Conservation (phyloP, 2,329 filamentous ascomycete species). For the Paecilomyces sp. region DNA sequence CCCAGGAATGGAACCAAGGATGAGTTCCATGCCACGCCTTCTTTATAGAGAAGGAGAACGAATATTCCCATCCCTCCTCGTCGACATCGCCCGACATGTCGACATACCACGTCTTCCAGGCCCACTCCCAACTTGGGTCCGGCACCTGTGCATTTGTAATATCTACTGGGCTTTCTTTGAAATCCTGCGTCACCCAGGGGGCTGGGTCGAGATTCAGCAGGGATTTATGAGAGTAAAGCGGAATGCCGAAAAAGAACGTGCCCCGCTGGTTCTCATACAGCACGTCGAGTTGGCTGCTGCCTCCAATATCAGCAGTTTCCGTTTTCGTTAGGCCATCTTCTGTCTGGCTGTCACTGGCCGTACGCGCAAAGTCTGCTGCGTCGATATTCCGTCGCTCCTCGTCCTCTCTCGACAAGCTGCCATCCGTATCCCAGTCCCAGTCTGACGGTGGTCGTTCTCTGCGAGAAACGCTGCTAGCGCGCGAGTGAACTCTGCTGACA, state of each 20-base stretch:
- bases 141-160: slow-evolving; percentile 87
- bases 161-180: slow-evolving; percentile 54
- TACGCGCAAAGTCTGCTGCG: slow-evolving; percentile 9
- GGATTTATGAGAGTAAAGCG: slow-evolving; percentile 81
- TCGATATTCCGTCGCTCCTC: slow-evolving; percentile 8
- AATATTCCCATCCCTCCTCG: slow-evolving; percentile 93
- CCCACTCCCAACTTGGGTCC: slow-evolving; percentile 94
- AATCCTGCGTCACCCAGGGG: slow-evolving; percentile 69
- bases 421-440: slow-evolving; percentile 5
- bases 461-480: not conserved
- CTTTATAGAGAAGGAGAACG: slow-evolving; percentile 68
- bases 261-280: slow-evolving; percentile 95
- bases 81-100: slow-evolving; percentile 78
- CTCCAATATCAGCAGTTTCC: no score
- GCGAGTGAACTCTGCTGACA: not conserved
- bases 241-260: slow-evolving; percentile 77
- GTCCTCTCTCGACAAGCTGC: slow-evolving; percentile 1
- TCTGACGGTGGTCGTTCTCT: not conserved
- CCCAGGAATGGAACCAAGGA: slow-evolving; percentile 91
- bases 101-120: slow-evolving; percentile 63
- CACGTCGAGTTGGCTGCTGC: slow-evolving; percentile 61
- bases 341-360: not conserved
- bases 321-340: not conserved
- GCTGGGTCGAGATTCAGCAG: slow-evolving; percentile 79
- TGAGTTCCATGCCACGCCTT: slow-evolving; percentile 83